A percentile compares a stretch with the other conserved stretches of the same genome.
Evolutionary conservation across 2,329 filamentous ascomycete genomes (phyloP).

Genomic region (Rhynchosporium agropyri): DNA sequence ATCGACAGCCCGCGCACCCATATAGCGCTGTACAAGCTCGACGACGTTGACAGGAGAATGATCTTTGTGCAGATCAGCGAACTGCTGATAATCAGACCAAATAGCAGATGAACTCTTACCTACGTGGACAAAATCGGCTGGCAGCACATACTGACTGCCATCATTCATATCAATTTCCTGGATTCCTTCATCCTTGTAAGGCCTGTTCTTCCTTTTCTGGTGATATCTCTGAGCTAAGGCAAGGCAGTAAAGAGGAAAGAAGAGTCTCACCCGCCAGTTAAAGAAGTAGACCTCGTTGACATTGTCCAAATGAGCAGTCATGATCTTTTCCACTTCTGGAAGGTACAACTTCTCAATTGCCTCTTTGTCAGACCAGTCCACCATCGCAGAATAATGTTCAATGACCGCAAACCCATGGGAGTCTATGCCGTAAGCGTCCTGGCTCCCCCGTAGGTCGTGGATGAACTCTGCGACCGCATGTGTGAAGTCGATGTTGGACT

Average conservation of each 20-base stretch:
- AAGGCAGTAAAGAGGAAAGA: not conserved
- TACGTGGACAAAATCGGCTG: not conserved
- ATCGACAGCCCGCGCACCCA: not conserved
- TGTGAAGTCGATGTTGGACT: not conserved
- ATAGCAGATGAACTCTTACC: not conserved
- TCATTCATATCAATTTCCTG: slow-evolving; percentile 2
- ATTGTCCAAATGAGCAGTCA: not conserved
- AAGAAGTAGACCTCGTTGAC: not conserved
- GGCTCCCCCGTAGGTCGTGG: not conserved
- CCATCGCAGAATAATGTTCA: not conserved
- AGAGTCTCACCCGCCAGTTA: not conserved
- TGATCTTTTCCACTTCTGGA: not conserved
- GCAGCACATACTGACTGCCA: slow-evolving; percentile 12
- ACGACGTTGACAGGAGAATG: not conserved
- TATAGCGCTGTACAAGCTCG: not conserved
- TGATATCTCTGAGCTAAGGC: not conserved
- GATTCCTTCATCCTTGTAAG: slow-evolving; percentile 7
- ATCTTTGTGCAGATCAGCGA: not conserved
- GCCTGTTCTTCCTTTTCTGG: not conserved
- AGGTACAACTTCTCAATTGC: not conserved
- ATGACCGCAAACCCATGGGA: not conserved
- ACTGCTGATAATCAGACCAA: not conserved
- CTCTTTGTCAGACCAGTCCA: not conserved
- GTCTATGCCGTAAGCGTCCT: not conserved
- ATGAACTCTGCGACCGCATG: not conserved